phyloP scores from a whole-genome alignment of 169 alveolate species.

The Eimeria sp. region DNA sequence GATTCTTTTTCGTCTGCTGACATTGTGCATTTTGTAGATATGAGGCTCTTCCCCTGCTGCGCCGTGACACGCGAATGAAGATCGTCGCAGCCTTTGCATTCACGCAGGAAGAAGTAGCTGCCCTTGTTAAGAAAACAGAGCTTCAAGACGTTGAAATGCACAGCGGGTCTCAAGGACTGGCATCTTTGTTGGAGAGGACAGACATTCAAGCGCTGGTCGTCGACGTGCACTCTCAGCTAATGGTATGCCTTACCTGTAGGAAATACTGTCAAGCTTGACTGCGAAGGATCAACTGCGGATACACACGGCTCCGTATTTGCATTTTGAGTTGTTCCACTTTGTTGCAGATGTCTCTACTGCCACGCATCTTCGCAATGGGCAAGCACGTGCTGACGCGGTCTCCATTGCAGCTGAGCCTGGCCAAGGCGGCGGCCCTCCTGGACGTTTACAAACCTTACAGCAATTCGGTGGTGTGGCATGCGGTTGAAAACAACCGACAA shows the following conservation, averaged over 20 bases:
- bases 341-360: conserved; percentile 67
- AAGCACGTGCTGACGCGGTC: conserved; percentile 82
- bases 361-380: conserved; percentile 57
- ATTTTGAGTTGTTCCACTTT: background rate
- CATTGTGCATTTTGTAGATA: background rate
- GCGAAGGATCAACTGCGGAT: background rate
- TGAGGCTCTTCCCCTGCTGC: conserved; percentile 78
- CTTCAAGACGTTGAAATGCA: conserved; percentile 45
- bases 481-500: conserved; percentile 64
- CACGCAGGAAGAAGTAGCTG: conserved; percentile 47
- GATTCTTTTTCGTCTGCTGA: background rate
- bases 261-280: background rate
- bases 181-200: conserved; percentile 51
- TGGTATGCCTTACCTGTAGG: conserved; percentile 26
- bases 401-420: conserved; percentile 59
- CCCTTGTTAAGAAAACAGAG: conserved; percentile 31
- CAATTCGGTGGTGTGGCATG: conserved; percentile 77
- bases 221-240: conserved; percentile 75
- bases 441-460: conserved; percentile 63
- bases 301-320: background rate
- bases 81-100: conserved; percentile 69
- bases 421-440: conserved; percentile 57
- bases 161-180: conserved; percentile 68
- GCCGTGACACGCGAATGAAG: conserved; percentile 76
- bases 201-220: conserved; percentile 77